phyloP scores from a whole-genome alignment of 345 rosid species.

The Turritis glabra region DNA sequence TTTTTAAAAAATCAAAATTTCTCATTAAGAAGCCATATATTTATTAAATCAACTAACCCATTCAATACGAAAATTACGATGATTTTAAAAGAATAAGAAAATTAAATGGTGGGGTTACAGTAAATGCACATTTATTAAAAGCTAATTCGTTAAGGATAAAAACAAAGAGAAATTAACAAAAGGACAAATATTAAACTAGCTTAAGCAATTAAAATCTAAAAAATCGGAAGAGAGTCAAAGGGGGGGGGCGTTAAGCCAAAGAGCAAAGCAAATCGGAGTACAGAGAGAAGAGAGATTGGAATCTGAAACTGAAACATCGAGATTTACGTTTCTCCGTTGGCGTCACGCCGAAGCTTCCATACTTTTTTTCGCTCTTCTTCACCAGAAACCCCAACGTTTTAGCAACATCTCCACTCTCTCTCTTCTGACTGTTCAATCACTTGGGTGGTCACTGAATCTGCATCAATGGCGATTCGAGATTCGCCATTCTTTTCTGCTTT shows the following conservation, averaged over 20 bases:
- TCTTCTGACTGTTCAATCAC: slow-evolving; percentile 17
- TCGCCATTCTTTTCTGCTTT: slow-evolving; percentile 31
- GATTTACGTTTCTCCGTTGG: slow-evolving; percentile 45
- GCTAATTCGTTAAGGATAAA: slow-evolving; percentile 6
- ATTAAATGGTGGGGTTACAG: neutral
- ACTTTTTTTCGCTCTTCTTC: slow-evolving; percentile 8
- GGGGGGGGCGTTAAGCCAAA: slow-evolving; percentile 21
- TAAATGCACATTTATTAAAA: slow-evolving; percentile 1
- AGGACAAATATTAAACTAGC: slow-evolving; percentile 14
- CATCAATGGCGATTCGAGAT: slow-evolving; percentile 40
- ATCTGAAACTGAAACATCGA: slow-evolving; percentile 42
- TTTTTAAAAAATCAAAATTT: neutral
- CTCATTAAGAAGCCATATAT: neutral
- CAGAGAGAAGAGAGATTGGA: slow-evolving; percentile 28
- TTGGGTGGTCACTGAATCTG: slow-evolving; percentile 33
- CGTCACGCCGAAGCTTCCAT: slow-evolving; percentile 41
- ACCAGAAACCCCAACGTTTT: slow-evolving; percentile 25
- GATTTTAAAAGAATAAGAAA: neutral
- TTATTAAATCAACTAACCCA: neutral
- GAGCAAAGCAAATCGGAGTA: slow-evolving; percentile 32
- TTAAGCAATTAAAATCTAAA: slow-evolving; percentile 1
- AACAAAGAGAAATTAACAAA: slow-evolving; percentile 19
- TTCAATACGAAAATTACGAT: slow-evolving; percentile 20
- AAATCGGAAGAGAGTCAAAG: slow-evolving; percentile 38
- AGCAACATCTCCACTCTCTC: neutral